phyloP scores from a whole-genome alignment of 108 stramenopile species.

The Chaetoceros tenuissimus region DNA sequence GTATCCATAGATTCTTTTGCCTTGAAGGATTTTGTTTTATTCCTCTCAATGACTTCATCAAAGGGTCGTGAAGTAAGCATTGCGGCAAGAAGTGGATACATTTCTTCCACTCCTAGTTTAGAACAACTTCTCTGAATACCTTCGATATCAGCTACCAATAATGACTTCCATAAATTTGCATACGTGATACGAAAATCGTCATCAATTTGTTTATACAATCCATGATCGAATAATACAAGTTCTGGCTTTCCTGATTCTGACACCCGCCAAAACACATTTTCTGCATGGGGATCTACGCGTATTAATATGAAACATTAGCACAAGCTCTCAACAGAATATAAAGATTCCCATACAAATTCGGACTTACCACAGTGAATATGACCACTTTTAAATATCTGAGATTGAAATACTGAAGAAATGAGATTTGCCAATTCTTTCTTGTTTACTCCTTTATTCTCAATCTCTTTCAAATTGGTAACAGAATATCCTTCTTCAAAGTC shows the following conservation, averaged over 20 bases:
- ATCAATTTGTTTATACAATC: slow-evolving; percentile 73
- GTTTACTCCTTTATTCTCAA: slow-evolving; percentile 44
- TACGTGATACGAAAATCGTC: slow-evolving; percentile 71
- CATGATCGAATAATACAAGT: slow-evolving; percentile 91
- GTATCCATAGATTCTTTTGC: slow-evolving; percentile 19
- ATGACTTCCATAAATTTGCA: slow-evolving; percentile 74
- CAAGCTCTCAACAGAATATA: too few relatives aligned
- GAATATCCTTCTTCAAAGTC: slow-evolving; percentile 88
- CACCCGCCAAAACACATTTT: slow-evolving; percentile 82
- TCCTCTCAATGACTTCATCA: slow-evolving; percentile 82
- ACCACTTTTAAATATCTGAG: slow-evolving; percentile 63
- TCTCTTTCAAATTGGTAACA: slow-evolving; percentile 64
- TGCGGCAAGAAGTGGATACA: slow-evolving; percentile 87
- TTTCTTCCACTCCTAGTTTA: slow-evolving; percentile 67
- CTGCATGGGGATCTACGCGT: slow-evolving; percentile 85
- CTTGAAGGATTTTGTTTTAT: slow-evolving; percentile 20
- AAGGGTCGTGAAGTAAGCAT: slow-evolving; percentile 90
- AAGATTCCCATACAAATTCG: slow-evolving; percentile 7
- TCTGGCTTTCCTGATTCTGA: slow-evolving; percentile 53
- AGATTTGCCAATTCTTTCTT: slow-evolving; percentile 63
- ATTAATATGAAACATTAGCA: too few relatives aligned
- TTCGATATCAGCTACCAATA: slow-evolving; percentile 74
- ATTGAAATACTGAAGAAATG: slow-evolving; percentile 68
- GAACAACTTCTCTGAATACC: slow-evolving; percentile 70
- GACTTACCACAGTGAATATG: slow-evolving; percentile 87